phyloP scores from a whole-genome alignment of 2,329 filamentous ascomycete species.

The Sclerotinia spermophila region DNA sequence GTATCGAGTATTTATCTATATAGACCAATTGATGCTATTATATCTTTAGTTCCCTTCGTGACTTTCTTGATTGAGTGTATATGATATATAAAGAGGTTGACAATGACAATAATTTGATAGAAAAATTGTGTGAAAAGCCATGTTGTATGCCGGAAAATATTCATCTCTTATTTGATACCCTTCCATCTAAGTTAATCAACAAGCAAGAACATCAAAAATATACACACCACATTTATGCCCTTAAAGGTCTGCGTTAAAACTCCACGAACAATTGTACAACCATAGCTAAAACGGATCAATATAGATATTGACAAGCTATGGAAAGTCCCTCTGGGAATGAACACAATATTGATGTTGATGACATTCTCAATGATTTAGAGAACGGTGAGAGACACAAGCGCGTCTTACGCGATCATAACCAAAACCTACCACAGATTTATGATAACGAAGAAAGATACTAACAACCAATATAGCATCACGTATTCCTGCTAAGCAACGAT shows the following conservation, averaged over 20 bases:
- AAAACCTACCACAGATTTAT: not conserved
- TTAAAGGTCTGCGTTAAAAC: not conserved
- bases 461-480: slow-evolving; percentile 48
- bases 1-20: not conserved
- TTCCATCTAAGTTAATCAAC: not conserved
- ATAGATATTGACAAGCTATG: not conserved
- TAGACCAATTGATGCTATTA: not conserved
- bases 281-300: not conserved
- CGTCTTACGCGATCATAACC: slow-evolving; percentile 14
- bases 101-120: too few relatives aligned
- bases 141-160: not conserved
- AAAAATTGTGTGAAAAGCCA: not conserved
- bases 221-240: not conserved
- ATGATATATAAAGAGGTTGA: not conserved
- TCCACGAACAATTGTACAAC: not conserved
- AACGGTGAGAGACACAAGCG: slow-evolving; percentile 29
- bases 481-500: slow-evolving; percentile 62
- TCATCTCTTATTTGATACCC: not conserved
- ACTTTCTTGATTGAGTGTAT: not conserved
- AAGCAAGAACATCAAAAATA: slow-evolving; percentile 1
- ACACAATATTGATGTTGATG: slow-evolving; percentile 24
- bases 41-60: not conserved
- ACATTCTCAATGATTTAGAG: slow-evolving; percentile 31
- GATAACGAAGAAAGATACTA: slow-evolving; percentile 7
- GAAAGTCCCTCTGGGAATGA: not conserved